Percentiles rank a stretch among this genome's conserved stretches.
These are phyloP conservation scores for Dispira simplex DNA, from an alignment of 192 early-diverging fungal genomes.

Conservation along the genomic window DNA sequence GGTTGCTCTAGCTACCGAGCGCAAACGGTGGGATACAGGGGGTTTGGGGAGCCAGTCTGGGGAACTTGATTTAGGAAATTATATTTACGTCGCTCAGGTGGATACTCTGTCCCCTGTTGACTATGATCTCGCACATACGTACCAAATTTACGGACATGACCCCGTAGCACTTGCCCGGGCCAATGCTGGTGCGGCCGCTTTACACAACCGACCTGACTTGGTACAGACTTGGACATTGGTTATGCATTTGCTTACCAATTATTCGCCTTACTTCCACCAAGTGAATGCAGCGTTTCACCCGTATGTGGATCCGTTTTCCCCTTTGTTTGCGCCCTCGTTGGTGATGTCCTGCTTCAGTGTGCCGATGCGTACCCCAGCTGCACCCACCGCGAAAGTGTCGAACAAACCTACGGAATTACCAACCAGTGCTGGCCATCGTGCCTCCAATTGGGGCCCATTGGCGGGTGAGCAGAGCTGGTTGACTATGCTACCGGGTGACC, in stretches of 20 bases:
- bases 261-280: not conserved
- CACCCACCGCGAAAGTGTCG: too few relatives aligned
- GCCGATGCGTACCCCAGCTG: not conserved
- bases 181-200: conserved; percentile 9
- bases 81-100: not conserved
- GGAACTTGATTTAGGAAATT: not conserved
- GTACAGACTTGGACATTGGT: conserved; percentile 7
- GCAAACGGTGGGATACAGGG: not conserved
- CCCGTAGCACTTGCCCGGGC: conserved; percentile 5
- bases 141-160: not conserved
- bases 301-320: not conserved
- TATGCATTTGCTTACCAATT: conserved; percentile 5
- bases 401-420: too few relatives aligned
- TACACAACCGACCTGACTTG: not conserved
- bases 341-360: not conserved
- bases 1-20: not conserved
- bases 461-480: too few relatives aligned
- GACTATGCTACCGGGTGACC: not conserved
- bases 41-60: not conserved
- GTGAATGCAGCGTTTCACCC: not conserved
- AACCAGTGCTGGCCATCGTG: too few relatives aligned
- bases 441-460: too few relatives aligned
- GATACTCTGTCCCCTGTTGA: not conserved
- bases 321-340: conserved; percentile 3
- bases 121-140: not conserved